Evolutionary conservation across 2,329 filamentous ascomycete genomes (phyloP), one percentile per base, ranked within the genome.

Genomic region (Daldinia sp.): DNA sequence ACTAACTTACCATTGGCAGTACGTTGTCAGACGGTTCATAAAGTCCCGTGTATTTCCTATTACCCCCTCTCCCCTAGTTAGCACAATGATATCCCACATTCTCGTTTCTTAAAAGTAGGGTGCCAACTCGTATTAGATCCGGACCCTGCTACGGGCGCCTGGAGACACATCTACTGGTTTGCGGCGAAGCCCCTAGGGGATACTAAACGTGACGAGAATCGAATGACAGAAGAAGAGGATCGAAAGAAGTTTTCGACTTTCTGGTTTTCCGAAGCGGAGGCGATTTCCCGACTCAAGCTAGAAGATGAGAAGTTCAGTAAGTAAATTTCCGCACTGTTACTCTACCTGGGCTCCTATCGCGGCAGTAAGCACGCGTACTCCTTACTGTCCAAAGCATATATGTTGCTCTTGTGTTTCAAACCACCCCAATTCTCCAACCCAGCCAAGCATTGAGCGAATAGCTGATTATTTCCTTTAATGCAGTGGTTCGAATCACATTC

Each of bases 271-370:
- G 75, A 78, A 48, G 18, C 10, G 18, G 74, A 76, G 26, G 76
- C 76, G 13, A 59, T 76, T 7, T 42, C 67, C 26, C 72, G 18
- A 18, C 74, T 78, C 39, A 78, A 76, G 63, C 66, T 78, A 37
- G 73, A 77, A 48, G 75, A 78, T 44, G 76, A 78, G 68, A 74
- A 74, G 46, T 78, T 72, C 67, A 77, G 75, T 77, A 68, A 77
- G 75, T 69, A 48, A 57, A 33, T 35, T 33, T 44, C 48, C 26
- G 28, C 20, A 15, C 26, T 37, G 51, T 56, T 53, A 23, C 50
- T 44, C 61, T 18, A 20, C 15, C 56, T 23, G 12, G 2, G 39
- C 13, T 51, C 46, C 23, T 42, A 20, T 54, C 28, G 12, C 30
- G 33, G 12, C 13, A 44, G 18, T 9, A 15, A 9, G 30, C 20